A percentile compares a stretch with the other conserved stretches of the same genome.
Evolutionary conservation across 768 basidiomycete species (phyloP).

Genomic region (Nidula microcarpa): DNA sequence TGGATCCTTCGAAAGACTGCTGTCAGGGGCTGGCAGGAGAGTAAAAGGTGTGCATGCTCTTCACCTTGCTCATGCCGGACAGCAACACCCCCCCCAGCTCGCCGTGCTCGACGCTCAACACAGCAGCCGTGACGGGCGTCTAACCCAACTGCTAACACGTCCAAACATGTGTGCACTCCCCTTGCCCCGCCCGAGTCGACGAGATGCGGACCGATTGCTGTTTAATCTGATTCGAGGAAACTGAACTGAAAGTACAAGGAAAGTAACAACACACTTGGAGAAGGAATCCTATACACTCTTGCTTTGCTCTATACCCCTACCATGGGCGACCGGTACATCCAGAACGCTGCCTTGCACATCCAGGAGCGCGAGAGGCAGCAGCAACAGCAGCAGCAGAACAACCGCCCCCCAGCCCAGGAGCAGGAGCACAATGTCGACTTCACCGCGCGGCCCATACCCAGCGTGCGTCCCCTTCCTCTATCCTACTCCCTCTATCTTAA

Average conservation of each 20-base stretch:
- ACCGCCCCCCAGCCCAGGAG: not conserved
- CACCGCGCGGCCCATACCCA: not conserved
- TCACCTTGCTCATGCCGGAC: not conserved
- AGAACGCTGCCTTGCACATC: not conserved
- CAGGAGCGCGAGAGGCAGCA: not conserved
- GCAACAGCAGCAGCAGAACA: constrained; percentile 1
- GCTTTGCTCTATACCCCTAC: not conserved
- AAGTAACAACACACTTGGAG: too few species aligned
- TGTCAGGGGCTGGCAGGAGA: not conserved
- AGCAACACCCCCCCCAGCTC: not conserved
- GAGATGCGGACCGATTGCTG: too few species aligned
- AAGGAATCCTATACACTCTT: not conserved
- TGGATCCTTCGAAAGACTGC: not conserved
- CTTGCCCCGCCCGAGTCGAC: too few species aligned
- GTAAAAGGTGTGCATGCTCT: not conserved
- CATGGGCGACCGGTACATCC: constrained; percentile 3
- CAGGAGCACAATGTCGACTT: not conserved
- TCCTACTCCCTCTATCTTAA: not conserved
- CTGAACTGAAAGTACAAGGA: too few species aligned
- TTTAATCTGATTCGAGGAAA: not conserved
- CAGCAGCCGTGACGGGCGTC: not conserved
- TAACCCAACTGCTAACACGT: not conserved
- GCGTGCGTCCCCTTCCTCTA: not conserved
- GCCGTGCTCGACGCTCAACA: not conserved
- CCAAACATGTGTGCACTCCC: not conserved